Evolutionary conservation across 78 protist genomes (phyloP).

Genomic region (Dictyostelium capitatum): DNA sequence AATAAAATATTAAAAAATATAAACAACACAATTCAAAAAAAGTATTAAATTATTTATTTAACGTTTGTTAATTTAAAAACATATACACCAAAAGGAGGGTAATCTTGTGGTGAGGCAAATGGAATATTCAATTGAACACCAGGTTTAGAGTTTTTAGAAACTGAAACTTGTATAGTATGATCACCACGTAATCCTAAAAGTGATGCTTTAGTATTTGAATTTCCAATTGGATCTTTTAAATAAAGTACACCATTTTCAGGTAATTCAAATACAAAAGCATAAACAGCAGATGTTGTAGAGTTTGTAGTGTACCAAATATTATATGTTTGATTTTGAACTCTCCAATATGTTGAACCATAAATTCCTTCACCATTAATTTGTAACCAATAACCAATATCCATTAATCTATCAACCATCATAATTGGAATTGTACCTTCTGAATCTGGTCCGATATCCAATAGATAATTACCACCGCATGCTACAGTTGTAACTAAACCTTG

Average conservation of each 20-base stretch:
- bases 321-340: constrained; percentile 52
- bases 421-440: constrained; percentile 65
- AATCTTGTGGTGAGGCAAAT: background rate
- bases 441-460: constrained; percentile 81
- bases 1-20: too few species aligned
- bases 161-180: background rate
- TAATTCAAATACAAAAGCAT: constrained; percentile 24
- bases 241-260: background rate
- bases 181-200: background rate
- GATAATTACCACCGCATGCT: constrained; percentile 63
- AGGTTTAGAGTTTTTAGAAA: background rate
- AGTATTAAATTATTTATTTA: too few species aligned
- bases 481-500: constrained; percentile 41
- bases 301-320: constrained; percentile 36
- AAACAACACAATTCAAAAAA: too few species aligned
- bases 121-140: background rate
- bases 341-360: constrained; percentile 65
- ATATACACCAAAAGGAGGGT: background rate
- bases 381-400: constrained; percentile 67
- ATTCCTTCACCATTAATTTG: constrained; percentile 69
- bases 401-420: constrained; percentile 24
- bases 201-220: background rate
- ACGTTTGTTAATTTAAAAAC: background rate
- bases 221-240: background rate
- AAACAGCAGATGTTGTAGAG: background rate